A percentile compares a stretch with the other conserved stretches of the same genome.
These are phyloP conservation scores for Aegilops longissima DNA, from an alignment of 176 grass and related monocot genomes.

Conservation along the genomic window DNA sequence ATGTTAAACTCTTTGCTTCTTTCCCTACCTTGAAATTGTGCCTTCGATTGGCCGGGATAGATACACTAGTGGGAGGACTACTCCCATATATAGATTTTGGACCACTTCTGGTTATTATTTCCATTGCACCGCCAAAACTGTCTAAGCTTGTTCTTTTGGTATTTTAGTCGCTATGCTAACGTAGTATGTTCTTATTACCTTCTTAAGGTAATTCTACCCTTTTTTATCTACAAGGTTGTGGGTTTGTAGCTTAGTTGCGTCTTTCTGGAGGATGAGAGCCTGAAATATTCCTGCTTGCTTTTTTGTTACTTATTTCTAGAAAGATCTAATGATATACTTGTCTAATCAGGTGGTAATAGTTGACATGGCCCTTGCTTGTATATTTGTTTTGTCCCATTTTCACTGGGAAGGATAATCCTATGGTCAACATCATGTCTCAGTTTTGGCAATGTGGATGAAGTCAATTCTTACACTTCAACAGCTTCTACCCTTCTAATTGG, in stretches of 20 bases:
- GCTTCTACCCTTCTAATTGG: conserved; percentile 18
- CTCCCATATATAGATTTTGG: background rate
- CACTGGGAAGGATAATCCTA: conserved; percentile 24
- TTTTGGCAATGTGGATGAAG: conserved; percentile 12
- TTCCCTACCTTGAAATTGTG: background rate
- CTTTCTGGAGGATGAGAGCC: background rate
- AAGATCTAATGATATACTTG: background rate
- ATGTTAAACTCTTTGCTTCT: background rate
- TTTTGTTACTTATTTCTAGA: background rate
- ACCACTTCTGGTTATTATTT: background rate
- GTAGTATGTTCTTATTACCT: background rate
- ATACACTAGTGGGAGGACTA: background rate
- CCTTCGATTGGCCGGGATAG: background rate
- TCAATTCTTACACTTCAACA: conserved; percentile 11
- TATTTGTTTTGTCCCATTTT: conserved; percentile 37
- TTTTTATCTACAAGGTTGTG: background rate
- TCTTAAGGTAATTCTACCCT: background rate
- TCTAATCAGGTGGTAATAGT: conserved; percentile 18
- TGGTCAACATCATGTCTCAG: background rate
- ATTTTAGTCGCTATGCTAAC: background rate
- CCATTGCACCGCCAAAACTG: background rate
- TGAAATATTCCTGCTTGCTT: background rate
- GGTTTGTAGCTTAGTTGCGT: background rate
- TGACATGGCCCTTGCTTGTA: conserved; percentile 21
- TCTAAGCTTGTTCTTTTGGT: background rate